Base-by-base conservation (phyloP, 768 basidiomycete genomes). In the Dacryopinax primogenitus region DNA sequence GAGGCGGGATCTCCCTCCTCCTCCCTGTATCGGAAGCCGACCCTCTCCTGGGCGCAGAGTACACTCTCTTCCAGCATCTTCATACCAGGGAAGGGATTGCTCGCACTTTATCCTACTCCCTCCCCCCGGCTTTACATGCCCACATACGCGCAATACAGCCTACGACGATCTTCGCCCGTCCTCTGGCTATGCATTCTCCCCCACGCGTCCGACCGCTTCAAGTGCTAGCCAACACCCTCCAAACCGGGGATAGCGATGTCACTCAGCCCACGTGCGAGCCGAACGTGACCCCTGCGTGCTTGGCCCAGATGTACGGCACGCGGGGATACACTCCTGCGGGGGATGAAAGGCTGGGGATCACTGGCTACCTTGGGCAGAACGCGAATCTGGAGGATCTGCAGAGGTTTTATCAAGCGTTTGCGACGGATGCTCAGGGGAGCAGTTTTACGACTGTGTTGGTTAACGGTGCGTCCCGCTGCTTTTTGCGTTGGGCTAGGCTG, bases 331-430 rank as follows among this genome's bases (percentile, higher is more conserved):
- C 63, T 30, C 70, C 75, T 1, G 68, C 70, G 1, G 62, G 65
- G 21, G 65, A 66, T 47, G 70, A 68, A 28, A 78, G 68, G 64
- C 72, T 78, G 39, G 77, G 70, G 12, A 69, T 75, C 39, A 74
- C 76, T 1, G 76, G 75, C 21, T 78, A 78, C 67, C 70, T 83
- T 1, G 79, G 78, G 28, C 70, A 84, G 73, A 82, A 62, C 26
- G 81, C 79, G n/a, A 86, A 85, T 69, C 65, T 74, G 33, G 66
- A 74, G 65, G 84, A 86, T 70, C 73, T 65, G 36, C 21, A 58
- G 51, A 28, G 9, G 13, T 58, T 58, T 18, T 84, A 79, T 69
- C 70, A 72, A 16, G 72, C 79, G 2, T 78, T 83, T 64, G 72
- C 75, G 13, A 83, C 82, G 3, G 74, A 74, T 15, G 84, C 84